phyloP scores from a whole-genome alignment of 768 basidiomycete genomes.

The Leccinum variicolor region DNA sequence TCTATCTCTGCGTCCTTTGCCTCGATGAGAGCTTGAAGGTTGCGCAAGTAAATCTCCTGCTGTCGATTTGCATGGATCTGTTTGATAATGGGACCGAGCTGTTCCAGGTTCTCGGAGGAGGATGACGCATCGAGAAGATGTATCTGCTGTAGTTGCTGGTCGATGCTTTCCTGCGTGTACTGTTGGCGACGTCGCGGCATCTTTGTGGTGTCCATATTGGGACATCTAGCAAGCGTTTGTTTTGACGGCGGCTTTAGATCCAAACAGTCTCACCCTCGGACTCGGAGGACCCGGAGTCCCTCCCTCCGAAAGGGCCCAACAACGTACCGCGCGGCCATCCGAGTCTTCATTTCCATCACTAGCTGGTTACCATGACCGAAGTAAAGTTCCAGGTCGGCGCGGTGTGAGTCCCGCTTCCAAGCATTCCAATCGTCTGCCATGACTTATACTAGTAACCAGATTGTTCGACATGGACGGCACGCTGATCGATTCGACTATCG shows the following conservation, averaged over 20 bases:
- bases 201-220: constrained; percentile 14
- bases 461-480: constrained; percentile 87
- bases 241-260: constrained; percentile 35
- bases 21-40: constrained; percentile 82
- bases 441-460: constrained; percentile 31
- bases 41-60: constrained; percentile 86
- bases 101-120: constrained; percentile 91
- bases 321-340: not conserved
- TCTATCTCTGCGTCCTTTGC: constrained; percentile 97
- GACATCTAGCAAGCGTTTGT: constrained; percentile 27
- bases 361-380: constrained; percentile 27
- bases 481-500: constrained; percentile 77
- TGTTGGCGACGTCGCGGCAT: constrained; percentile 74
- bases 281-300: not conserved
- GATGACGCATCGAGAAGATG: constrained; percentile 86
- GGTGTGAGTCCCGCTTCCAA: constrained; percentile 30
- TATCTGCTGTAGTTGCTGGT: constrained; percentile 89
- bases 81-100: constrained; percentile 92
- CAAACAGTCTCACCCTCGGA: constrained; percentile 29
- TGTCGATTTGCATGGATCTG: constrained; percentile 85
- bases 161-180: constrained; percentile 81
- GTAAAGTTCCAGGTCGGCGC: constrained; percentile 38
- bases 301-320: not conserved
- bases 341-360: not conserved
- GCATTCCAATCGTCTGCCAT: not conserved